These are phyloP conservation scores for Blepharisma stoltei DNA, from an alignment of 73 alveolate genomes.

Conservation along the genomic window DNA sequence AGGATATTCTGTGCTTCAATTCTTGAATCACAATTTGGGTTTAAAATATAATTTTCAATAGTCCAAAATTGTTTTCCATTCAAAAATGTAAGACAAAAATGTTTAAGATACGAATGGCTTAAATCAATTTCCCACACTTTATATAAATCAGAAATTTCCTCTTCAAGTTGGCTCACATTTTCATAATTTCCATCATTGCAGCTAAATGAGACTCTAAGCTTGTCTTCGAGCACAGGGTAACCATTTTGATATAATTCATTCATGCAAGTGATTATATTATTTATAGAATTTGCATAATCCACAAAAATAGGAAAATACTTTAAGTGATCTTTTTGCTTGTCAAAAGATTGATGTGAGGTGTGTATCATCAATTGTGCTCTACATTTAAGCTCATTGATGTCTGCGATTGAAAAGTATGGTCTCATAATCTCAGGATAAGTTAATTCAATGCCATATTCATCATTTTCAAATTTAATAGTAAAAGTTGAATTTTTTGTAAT, in stretches of 20 bases:
- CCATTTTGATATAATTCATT: slow-evolving; percentile 5
- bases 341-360: too few species aligned
- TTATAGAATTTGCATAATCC: background rate
- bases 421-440: background rate
- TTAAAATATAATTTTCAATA: background rate
- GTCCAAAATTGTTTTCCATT: slow-evolving; percentile 18
- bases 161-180: background rate
- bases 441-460: too few species aligned
- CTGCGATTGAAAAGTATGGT: background rate
- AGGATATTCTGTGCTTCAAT: background rate
- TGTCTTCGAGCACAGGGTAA: background rate
- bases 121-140: background rate
- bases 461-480: background rate
- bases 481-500: background rate
- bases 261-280: background rate
- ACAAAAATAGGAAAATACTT: background rate
- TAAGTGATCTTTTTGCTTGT: background rate
- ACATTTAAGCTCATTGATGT: background rate
- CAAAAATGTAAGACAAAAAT: background rate
- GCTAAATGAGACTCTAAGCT: too few species aligned
- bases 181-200: background rate
- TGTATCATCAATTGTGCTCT: too few species aligned
- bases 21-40: background rate
- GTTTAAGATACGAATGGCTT: background rate
- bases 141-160: background rate